Evolutionary conservation across 495 filamentous ascomycete species (phyloP).

Genomic region (Chaetomium tenue): DNA sequence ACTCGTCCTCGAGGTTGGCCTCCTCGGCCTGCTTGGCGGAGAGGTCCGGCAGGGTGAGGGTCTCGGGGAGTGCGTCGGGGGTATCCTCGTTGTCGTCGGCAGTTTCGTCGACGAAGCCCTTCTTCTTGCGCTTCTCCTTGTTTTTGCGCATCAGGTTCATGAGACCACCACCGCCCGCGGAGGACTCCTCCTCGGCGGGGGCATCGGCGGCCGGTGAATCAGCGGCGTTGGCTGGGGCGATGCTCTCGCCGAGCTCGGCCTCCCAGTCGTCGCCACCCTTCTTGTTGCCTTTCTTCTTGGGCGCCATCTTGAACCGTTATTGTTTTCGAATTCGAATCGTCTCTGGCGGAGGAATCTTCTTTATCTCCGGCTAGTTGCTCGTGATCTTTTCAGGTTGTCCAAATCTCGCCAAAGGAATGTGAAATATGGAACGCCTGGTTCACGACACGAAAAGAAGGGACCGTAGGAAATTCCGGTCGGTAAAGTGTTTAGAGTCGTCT

Average conservation of each 20-base stretch:
- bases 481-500: background rate
- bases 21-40: constrained; percentile 77
- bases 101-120: constrained; percentile 69
- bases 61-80: constrained; percentile 41
- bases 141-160: constrained; percentile 88
- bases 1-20: constrained; percentile 81
- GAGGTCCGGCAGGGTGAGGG: constrained; percentile 48
- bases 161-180: constrained; percentile 61
- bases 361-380: constrained; percentile 3
- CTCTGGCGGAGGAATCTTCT: constrained; percentile 1
- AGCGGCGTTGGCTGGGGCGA: constrained; percentile 43
- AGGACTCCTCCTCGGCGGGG: constrained; percentile 51
- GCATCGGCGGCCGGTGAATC: constrained; percentile 41
- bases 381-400: background rate
- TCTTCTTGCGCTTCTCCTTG: constrained; percentile 88
- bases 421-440: background rate
- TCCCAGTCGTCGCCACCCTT: constrained; percentile 94
- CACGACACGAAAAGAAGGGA: background rate
- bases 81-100: constrained; percentile 68
- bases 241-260: constrained; percentile 81
- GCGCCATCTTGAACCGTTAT: constrained; percentile 61
- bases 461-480: constrained; percentile 6
- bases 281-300: constrained; percentile 92
- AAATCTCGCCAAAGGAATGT: constrained; percentile 9
- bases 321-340: background rate